Percentiles rank a stretch among this genome's conserved stretches.
Conservation (phyloP, 768 basidiomycete species). For the Hortiboletus campestris region DNA sequence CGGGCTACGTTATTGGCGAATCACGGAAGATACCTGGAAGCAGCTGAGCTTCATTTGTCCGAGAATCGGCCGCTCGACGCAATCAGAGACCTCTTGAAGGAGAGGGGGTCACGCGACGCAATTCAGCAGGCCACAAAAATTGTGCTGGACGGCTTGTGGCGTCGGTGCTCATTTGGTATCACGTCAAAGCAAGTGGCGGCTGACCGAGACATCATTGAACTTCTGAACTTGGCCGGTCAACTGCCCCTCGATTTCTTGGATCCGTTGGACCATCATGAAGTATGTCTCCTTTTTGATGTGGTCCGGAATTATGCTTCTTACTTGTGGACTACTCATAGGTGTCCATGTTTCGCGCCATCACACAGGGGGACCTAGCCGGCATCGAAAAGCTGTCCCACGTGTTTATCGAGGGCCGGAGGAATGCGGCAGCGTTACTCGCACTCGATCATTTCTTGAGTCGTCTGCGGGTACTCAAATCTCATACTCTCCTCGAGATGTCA, state of each 20-base stretch:
- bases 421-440: conserved; percentile 5
- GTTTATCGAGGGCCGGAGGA: conserved; percentile 21
- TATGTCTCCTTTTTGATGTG: not conserved
- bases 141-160: conserved; percentile 42
- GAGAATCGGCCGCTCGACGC: conserved; percentile 50
- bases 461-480: conserved; percentile 16
- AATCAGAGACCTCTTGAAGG: conserved; percentile 42
- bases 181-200: no score
- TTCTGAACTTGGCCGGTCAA: no score
- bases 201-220: no score
- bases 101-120: conserved; percentile 28
- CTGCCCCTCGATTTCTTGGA: no score
- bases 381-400: conserved; percentile 34
- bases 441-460: conserved; percentile 4
- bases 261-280: conserved; percentile 4
- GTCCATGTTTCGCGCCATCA: conserved; percentile 37
- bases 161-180: no score
- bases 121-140: conserved; percentile 36
- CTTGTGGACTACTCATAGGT: conserved; percentile 6
- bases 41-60: conserved; percentile 49
- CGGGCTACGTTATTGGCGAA: not conserved
- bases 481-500: conserved; percentile 18
- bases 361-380: conserved; percentile 18
- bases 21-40: conserved; percentile 44
- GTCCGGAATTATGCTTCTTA: not conserved